These are phyloP conservation scores for Ceratocystis alfenasii DNA, from an alignment of 2,329 filamentous ascomycete genomes.

Conservation along the genomic window DNA sequence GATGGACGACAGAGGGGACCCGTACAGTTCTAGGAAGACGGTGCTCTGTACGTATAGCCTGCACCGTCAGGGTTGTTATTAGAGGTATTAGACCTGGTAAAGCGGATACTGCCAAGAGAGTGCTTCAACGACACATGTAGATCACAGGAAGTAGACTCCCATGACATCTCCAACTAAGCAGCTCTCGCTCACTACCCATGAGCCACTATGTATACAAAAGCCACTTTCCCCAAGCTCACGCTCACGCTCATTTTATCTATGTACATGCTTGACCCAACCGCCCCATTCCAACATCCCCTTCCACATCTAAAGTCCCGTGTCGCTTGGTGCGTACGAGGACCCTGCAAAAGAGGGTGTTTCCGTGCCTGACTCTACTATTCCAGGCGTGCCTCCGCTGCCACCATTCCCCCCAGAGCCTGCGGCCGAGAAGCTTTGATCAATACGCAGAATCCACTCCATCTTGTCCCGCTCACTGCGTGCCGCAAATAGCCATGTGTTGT, in stretches of 20 bases:
- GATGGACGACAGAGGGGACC: too few relatives aligned
- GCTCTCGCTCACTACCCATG: too few relatives aligned
- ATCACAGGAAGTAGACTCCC: too few relatives aligned
- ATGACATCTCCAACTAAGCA: too few relatives aligned
- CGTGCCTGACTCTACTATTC: background rate
- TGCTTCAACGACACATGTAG: too few relatives aligned
- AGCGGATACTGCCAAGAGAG: too few relatives aligned
- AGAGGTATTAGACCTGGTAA: too few relatives aligned
- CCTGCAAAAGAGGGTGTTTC: conserved; percentile 12
- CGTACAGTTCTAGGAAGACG: too few relatives aligned
- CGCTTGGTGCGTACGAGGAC: conserved; percentile 14
- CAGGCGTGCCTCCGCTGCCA: background rate
- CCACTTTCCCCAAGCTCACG: too few relatives aligned
- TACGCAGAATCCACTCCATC: conserved; percentile 90
- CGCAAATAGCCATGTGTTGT: conserved; percentile 92
- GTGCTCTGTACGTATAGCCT: too few relatives aligned
- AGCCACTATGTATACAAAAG: too few relatives aligned
- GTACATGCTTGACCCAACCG: background rate
- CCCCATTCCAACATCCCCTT: background rate
- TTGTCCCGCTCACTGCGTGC: conserved; percentile 82
- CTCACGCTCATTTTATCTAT: background rate
- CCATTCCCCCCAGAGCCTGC: conserved; percentile 25
- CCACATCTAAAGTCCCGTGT: background rate
- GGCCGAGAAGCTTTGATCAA: conserved; percentile 63
- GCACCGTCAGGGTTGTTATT: too few relatives aligned